Conservation (phyloP, 148 eudicot species). For the Rhododendron ferrugineum region DNA sequence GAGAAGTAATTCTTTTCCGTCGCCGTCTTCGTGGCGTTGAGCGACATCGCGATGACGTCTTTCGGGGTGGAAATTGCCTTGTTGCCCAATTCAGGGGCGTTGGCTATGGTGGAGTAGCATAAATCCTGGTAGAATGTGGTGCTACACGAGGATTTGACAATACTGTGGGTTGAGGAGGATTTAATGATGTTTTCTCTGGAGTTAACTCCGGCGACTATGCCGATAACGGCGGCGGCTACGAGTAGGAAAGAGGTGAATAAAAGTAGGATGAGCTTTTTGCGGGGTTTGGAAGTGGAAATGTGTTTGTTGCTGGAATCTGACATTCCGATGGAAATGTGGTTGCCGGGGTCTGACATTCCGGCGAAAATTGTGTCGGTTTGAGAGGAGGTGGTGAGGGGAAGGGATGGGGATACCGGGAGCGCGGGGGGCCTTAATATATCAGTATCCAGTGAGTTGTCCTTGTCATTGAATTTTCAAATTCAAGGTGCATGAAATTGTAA, state of each 20-base stretch:
- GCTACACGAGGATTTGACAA: slow-evolving; percentile 52
- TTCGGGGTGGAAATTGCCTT: slow-evolving; percentile 34
- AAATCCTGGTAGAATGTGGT: slow-evolving; percentile 55
- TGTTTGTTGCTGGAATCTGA: slow-evolving; percentile 14
- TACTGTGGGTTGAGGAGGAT: slow-evolving; percentile 30
- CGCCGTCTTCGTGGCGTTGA: slow-evolving; percentile 38
- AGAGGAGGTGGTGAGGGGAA: background rate
- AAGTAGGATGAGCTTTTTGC: slow-evolving; percentile 32
- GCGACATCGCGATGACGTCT: slow-evolving; percentile 45
- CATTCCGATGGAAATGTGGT: slow-evolving; percentile 19
- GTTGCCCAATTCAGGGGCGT: slow-evolving; percentile 14
- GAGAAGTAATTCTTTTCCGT: slow-evolving; percentile 36
- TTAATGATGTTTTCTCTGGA: slow-evolving; percentile 8
- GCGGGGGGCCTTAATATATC: background rate
- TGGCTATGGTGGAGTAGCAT: slow-evolving; percentile 53
- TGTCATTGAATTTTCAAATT: background rate
- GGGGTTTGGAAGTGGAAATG: slow-evolving; percentile 17
- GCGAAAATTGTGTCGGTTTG: background rate
- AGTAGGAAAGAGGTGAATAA: slow-evolving; percentile 35
- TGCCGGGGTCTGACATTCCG: background rate
- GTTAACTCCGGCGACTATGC: slow-evolving; percentile 28
- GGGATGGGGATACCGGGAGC: background rate
- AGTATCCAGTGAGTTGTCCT: background rate
- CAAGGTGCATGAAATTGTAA: background rate
- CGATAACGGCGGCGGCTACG: slow-evolving; percentile 31